Evolutionary conservation across 306 rosid species (phyloP).

Genomic region (Cucurbita maxima): DNA sequence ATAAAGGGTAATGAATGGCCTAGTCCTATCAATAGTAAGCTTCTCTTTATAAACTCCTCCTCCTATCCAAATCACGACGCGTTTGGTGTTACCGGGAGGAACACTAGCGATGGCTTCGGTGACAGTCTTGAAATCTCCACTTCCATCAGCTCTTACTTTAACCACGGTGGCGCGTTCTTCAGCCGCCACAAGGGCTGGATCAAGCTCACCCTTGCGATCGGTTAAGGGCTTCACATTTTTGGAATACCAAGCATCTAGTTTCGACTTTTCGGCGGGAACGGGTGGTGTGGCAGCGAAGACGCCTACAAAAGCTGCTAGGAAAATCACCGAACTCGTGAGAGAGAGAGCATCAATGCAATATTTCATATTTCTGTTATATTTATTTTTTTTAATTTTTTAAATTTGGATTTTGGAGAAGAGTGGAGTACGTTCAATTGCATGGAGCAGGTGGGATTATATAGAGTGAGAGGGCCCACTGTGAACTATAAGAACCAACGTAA

Average conservation of each 20-base stretch:
- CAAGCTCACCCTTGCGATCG: conserved; percentile 10
- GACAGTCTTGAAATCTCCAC: conserved; percentile 35
- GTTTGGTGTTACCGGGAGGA: conserved; percentile 24
- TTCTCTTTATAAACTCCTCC: conserved; percentile 44
- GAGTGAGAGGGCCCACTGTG: no score
- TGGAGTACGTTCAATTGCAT: no score
- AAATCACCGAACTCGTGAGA: neutral
- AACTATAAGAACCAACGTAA: no score
- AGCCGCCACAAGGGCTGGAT: conserved; percentile 26
- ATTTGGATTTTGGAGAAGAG: no score
- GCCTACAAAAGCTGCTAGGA: neutral
- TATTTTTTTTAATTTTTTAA: neutral
- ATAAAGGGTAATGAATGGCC: conserved; percentile 33
- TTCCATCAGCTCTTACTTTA: conserved; percentile 30
- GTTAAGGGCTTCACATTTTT: conserved; percentile 7
- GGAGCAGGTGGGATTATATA: no score
- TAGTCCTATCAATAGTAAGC: conserved; percentile 18
- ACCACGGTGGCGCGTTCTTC: conserved; percentile 17
- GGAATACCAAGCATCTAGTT: conserved; percentile 25
- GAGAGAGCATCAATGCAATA: neutral
- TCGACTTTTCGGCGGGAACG: conserved; percentile 12
- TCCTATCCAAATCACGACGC: conserved; percentile 39
- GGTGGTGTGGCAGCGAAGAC: neutral
- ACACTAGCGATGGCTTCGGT: conserved; percentile 32
- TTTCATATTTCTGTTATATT: neutral